Evolutionary conservation across 148 eudicot genomes (phyloP), one percentile per base, ranked within the genome.

Genomic region (Linanthus parryae): DNA sequence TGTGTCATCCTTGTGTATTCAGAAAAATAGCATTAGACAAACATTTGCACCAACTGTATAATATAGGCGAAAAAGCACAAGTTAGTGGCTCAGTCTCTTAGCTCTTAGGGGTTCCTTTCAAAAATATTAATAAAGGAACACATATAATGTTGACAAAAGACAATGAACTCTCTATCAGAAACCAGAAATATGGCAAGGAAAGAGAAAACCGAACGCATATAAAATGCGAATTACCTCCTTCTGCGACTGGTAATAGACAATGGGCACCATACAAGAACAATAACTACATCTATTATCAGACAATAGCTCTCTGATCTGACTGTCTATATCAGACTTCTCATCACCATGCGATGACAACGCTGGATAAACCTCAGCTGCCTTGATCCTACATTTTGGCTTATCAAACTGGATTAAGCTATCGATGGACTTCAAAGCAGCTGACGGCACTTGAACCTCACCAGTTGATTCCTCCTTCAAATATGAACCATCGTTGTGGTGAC

Each of bases 391-490:
- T 48, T 72, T 86, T 17, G 98, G 87, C 71, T 73, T 84, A 66
- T 91, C 95, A 74, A 91, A 91, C 52, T 73, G 74, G 54, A 91
- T 75, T 29, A 91, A 73, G 71, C 95, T 83, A 65, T 91, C 94
- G 56, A 87, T 83, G 71, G 94, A 83, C 75, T 81, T 84, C 69
- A 91, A 66, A 53, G 78, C 78, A 29, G 81, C 59, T 18, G 85
- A 68, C 52, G 98, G 98, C 75, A 91, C 98, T 25, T 63, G 73
- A 74, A 91, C 81, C 59, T 91, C 95, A 39, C 86, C 82, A 59
- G 64, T 86, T 26, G 73, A 33, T 59, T 86, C 94, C 76, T 83
- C 98, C 39, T 62, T 70, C 49, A 91, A 66, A 63, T 60, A 66
- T 4, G 75, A 67, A 14, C 71, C 79, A 53, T 77, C 64, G 65